A percentile compares a stretch with the other conserved stretches of the same genome.
phyloP scores from a whole-genome alignment of 768 basidiomycete species.

The Suillus paluster region DNA sequence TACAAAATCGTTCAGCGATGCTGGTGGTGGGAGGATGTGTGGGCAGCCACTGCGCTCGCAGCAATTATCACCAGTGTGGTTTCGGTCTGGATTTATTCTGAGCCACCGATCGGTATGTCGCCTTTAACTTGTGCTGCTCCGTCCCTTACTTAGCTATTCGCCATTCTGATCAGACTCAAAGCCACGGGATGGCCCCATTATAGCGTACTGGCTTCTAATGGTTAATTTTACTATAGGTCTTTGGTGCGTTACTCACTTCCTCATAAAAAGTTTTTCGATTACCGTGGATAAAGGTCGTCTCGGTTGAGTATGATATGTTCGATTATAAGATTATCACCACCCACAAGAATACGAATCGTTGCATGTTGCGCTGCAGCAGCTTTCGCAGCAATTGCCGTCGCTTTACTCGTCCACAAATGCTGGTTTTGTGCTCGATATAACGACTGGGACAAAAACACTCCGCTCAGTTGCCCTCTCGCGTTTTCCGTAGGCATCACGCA shows the following conservation, averaged over 20 bases:
- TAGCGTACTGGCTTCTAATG: conserved; percentile 13
- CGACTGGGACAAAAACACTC: conserved; percentile 3
- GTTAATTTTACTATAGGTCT: conserved; percentile 10
- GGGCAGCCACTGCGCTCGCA: conserved; percentile 10
- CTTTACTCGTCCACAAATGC: conserved; percentile 11
- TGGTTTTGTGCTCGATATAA: conserved; percentile 12
- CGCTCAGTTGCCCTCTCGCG: conserved; percentile 10
- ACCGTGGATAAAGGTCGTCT: conserved; percentile 6
- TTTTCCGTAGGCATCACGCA: conserved; percentile 4
- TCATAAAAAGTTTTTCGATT: neutral
- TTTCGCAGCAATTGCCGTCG: conserved; percentile 9
- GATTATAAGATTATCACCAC: conserved; percentile 11
- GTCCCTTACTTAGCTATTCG: neutral
- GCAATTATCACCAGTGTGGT: conserved; percentile 7
- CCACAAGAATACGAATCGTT: conserved; percentile 9
- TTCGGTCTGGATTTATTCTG: conserved; percentile 11
- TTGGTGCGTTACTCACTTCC: conserved; percentile 10
- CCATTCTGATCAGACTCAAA: neutral
- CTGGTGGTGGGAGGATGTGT: conserved; percentile 17
- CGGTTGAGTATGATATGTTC: conserved; percentile 16
- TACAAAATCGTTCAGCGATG: conserved; percentile 7
- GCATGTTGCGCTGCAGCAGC: conserved; percentile 2
- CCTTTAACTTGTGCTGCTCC: neutral
- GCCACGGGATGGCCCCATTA: conserved; percentile 8
- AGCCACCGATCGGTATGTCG: conserved; percentile 4